Base-by-base conservation (phyloP, 768 basidiomycete species). In the Amanita brunnescens region DNA sequence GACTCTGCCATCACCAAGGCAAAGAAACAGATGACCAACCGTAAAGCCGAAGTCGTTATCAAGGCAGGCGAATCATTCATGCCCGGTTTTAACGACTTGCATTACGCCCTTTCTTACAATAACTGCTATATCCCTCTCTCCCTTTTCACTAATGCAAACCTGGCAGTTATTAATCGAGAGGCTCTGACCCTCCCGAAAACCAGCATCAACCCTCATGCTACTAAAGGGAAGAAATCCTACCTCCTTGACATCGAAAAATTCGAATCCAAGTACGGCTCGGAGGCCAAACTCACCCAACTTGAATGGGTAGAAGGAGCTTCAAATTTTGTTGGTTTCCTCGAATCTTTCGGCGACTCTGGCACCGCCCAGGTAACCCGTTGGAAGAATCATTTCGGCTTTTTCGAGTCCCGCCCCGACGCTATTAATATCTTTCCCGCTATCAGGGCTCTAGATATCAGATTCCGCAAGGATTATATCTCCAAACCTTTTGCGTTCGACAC, bases 401-500 rank as follows among this genome's bases (percentile, higher is more conserved):
- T 49, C 23, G 47, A 49, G 23, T 13, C 23, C 8, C 26, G 47
- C 5, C 14, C 16, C 8, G 37, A 49, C 32, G 21, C 47, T 20
- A 20, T 49, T 35, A 16, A 48, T 9, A 7, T 29, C 18, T 54
- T 49, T 32, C 53, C 46, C 2, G 39, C 47, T 26, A 18, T 54
- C 21, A 39, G 40, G 13, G 20, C 33, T 6, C 26, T 54, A 12
- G 47, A 54, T 16, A 49, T 54, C 33, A 23, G 21, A 9, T 33
- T 54, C 20, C 35, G 53, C 3, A 54, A 54, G 21, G 53, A 54
- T 23, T 54, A 41, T 32, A 42, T 21, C 33, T 16, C 53, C 8
- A 18, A 12, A 10, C 52, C 53, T 6, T 49, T 49, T 37, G n/a
- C 38, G 13, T 54, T 30, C 47, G 18, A 35, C 16, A 18, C 26